Percentiles rank a stretch among this genome's conserved stretches.
These are phyloP conservation scores for Monsonia emarginata DNA, from an alignment of 441 rosid genomes.

Conservation along the genomic window DNA sequence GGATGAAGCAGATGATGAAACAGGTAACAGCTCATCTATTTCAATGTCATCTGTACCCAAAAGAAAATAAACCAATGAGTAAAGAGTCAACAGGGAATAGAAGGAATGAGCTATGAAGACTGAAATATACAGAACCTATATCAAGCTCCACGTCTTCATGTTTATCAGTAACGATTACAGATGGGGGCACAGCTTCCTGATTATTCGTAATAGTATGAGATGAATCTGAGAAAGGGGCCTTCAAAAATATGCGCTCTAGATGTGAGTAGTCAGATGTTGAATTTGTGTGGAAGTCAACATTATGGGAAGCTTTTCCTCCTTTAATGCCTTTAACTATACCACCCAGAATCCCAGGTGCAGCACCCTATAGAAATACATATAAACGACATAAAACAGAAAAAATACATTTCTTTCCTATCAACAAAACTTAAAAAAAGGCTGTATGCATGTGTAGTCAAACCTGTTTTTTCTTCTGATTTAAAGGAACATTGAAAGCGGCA, in stretches of 20 bases:
- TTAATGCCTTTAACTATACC: conserved; percentile 45
- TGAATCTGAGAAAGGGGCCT: conserved; percentile 25
- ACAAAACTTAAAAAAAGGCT: background rate
- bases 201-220: conserved; percentile 19
- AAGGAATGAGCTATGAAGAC: background rate
- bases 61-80: conserved; percentile 6
- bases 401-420: background rate
- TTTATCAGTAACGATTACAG: conserved; percentile 19
- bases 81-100: conserved; percentile 3
- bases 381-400: conserved; percentile 11
- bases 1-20: conserved; percentile 23
- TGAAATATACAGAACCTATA: conserved; percentile 36
- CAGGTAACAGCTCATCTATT: conserved; percentile 36
- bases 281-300: conserved; percentile 13
- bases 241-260: conserved; percentile 37
- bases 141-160: conserved; percentile 38
- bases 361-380: conserved; percentile 28
- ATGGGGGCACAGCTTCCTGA: conserved; percentile 26
- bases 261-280: conserved; percentile 27
- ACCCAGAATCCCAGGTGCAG: conserved; percentile 36
- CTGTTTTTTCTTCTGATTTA: conserved; percentile 50
- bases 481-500: conserved; percentile 40
- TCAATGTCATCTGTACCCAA: conserved; percentile 47
- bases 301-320: conserved; percentile 26
- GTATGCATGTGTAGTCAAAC: conserved; percentile 22